Evolutionary conservation across 2,329 filamentous ascomycete genomes (phyloP).

Genomic region (Didymella lethalis): DNA sequence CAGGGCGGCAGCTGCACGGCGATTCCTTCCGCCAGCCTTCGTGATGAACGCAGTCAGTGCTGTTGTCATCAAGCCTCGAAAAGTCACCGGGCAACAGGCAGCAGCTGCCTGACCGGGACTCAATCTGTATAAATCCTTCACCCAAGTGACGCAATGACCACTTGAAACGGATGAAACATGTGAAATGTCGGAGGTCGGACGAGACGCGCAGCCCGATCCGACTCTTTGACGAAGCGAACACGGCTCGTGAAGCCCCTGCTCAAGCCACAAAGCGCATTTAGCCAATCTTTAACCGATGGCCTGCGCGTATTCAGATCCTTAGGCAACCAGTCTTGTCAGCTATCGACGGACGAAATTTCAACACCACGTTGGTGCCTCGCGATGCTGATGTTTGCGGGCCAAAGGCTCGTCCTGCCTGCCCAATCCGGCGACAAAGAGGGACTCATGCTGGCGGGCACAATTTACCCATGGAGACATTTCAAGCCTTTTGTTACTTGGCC

Average conservation of each 20-base stretch:
- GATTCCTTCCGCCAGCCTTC: not conserved
- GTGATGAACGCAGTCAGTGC: not conserved
- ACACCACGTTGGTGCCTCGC: conserved; percentile 4
- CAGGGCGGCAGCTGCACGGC: not conserved
- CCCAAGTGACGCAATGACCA: conserved; percentile 8
- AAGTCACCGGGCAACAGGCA: conserved; percentile 8
- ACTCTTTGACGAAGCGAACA: conserved; percentile 13
- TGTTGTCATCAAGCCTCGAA: conserved; percentile 7
- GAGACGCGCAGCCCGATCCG: conserved; percentile 11
- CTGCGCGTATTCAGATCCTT: conserved; percentile 10
- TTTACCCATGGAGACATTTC: conserved; percentile 7
- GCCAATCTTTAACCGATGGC: conserved; percentile 14
- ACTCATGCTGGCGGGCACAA: not conserved
- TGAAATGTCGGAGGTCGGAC: conserved; percentile 12
- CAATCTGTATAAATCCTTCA: not conserved
- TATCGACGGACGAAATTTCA: conserved; percentile 19
- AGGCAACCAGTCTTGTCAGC: conserved; percentile 16
- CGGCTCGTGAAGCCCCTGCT: conserved; percentile 7
- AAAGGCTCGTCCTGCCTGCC: not conserved
- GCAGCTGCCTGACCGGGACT: conserved; percentile 6
- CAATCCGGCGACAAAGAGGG: not conserved
- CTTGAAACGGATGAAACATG: conserved; percentile 8
- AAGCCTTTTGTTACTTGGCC: conserved; percentile 15
- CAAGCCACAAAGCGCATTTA: conserved; percentile 14
- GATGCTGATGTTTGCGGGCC: not conserved